phyloP scores from a whole-genome alignment of 192 early-diverging fungal species.

The Gonapodya prolifera region DNA sequence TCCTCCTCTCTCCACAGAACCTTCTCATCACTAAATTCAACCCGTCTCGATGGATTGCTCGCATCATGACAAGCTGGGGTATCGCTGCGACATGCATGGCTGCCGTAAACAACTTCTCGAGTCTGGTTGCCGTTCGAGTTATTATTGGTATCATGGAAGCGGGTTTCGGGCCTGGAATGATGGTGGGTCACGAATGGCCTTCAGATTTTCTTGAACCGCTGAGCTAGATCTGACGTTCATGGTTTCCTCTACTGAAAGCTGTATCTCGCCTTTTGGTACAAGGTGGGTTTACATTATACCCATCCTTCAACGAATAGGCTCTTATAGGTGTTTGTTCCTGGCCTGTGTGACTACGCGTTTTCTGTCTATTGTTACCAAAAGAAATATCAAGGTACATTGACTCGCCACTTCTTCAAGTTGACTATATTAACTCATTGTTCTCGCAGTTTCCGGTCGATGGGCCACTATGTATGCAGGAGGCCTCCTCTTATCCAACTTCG shows the following conservation, averaged over 20 bases:
- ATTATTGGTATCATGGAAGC: conserved; percentile 17
- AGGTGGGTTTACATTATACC: background rate
- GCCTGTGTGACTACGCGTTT: too few species aligned
- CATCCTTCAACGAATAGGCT: background rate
- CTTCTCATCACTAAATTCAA: background rate
- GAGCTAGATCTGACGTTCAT: background rate
- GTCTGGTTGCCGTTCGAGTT: conserved; percentile 13
- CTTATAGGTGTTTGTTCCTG: background rate
- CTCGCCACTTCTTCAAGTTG: too few species aligned
- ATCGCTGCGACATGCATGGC: conserved; percentile 12
- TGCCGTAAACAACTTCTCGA: conserved; percentile 5
- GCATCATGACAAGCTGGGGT: conserved; percentile 6
- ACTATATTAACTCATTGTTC: background rate
- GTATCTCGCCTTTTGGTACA: background rate
- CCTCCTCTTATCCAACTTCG: background rate
- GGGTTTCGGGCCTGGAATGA: conserved; percentile 22
- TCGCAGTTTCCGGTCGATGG: background rate
- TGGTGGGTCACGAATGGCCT: background rate
- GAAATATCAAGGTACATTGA: background rate
- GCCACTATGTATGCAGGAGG: background rate
- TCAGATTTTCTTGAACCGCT: too few species aligned
- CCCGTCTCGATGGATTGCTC: background rate
- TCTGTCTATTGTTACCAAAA: too few species aligned
- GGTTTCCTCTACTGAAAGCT: background rate
- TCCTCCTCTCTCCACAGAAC: too few species aligned